A percentile compares a stretch with the other conserved stretches of the same genome.
phyloP scores from a whole-genome alignment of 2,329 filamentous ascomycete genomes.

The Didymella segeticola region DNA sequence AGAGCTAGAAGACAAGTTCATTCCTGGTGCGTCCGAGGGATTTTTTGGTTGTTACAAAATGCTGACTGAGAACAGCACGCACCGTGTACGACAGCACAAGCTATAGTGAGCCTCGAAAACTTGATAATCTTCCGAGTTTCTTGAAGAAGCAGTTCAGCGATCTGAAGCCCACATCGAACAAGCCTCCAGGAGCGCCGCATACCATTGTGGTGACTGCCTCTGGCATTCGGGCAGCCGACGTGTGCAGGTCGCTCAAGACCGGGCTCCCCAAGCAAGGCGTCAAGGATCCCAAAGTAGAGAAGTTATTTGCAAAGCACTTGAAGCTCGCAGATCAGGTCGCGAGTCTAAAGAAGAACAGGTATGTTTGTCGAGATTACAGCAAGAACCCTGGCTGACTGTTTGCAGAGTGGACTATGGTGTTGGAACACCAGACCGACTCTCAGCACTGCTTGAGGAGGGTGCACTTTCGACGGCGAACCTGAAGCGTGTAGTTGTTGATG shows the following conservation, averaged over 20 bases:
- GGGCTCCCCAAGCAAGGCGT: slow-evolving; percentile 44
- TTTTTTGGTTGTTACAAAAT: not conserved
- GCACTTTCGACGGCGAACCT: slow-evolving; percentile 74
- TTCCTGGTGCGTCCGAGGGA: slow-evolving; percentile 68
- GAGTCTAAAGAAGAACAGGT: slow-evolving; percentile 70
- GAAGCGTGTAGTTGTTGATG: slow-evolving; percentile 84
- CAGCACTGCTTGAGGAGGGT: slow-evolving; percentile 82
- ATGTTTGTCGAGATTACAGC: slow-evolving; percentile 17
- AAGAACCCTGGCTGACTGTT: not conserved
- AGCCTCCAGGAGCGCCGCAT: slow-evolving; percentile 68
- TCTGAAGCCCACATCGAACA: slow-evolving; percentile 68
- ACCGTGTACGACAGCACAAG: slow-evolving; percentile 81
- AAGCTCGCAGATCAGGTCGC: slow-evolving; percentile 87
- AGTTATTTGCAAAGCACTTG: slow-evolving; percentile 98
- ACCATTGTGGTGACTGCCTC: slow-evolving; percentile 88
- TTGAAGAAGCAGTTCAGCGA: slow-evolving; percentile 70
- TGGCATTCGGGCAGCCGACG: slow-evolving; percentile 83
- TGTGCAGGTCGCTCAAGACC: slow-evolving; percentile 79
- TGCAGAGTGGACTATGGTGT: slow-evolving; percentile 82
- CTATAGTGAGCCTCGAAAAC: slow-evolving; percentile 70
- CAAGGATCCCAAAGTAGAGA: slow-evolving; percentile 79
- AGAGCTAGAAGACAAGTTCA: slow-evolving; percentile 81
- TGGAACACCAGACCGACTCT: slow-evolving; percentile 83
- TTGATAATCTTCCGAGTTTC: slow-evolving; percentile 79
- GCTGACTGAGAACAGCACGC: slow-evolving; percentile 60